Base-by-base conservation (phyloP, 192 early-diverging fungal species). In the Thamnidium elegans region DNA sequence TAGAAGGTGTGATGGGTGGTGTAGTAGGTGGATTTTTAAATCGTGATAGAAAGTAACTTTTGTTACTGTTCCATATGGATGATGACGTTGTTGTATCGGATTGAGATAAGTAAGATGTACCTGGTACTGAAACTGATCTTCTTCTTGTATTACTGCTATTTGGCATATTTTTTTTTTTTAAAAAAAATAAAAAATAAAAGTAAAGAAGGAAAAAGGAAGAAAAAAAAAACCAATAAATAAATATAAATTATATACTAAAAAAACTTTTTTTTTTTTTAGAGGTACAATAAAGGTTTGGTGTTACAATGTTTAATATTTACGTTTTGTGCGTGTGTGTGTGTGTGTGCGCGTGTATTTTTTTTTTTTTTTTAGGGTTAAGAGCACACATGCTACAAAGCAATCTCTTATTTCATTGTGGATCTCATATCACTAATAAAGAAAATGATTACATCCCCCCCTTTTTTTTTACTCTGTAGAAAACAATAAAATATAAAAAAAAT, bases 11-110 rank as follows among this genome's bases (percentile, higher is more conserved):
- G 4, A 10, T 30, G 7, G 60, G 30, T 32, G 45, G 26, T 50
- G 26, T 4, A 19, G 47, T 19, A 5, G 26, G 7, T 21, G 60
- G 21, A 7, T 19, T 62, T 50, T 50, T 62, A 32, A 62, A 50
- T 34, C 60, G 60, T 20, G 47, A 62, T 62, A 62, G 17, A 19
- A 62, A 62, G 48, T 20, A 21, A 31, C 15, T 30, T 7, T 32
- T 48, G 46, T 9, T 48, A 39, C 36, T 39, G 36, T 39, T 39
- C 36, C 36, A 39, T 39, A 39, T 9, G 9, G 36, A 39, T 1
- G 26, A 26, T 39, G 36, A 39, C 36, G 26, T 39, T 39, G 36
- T 39, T 39, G 36, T 39, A 6, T 39, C 36, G 36, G 36, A 39
- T 39, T 26, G 26, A 26, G 44, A 20, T 31, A 20, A 21, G 23